These are phyloP conservation scores for Pseudognaphalium luteoalbum DNA, from an alignment of 129 eudicot species.

Conservation along the genomic window DNA sequence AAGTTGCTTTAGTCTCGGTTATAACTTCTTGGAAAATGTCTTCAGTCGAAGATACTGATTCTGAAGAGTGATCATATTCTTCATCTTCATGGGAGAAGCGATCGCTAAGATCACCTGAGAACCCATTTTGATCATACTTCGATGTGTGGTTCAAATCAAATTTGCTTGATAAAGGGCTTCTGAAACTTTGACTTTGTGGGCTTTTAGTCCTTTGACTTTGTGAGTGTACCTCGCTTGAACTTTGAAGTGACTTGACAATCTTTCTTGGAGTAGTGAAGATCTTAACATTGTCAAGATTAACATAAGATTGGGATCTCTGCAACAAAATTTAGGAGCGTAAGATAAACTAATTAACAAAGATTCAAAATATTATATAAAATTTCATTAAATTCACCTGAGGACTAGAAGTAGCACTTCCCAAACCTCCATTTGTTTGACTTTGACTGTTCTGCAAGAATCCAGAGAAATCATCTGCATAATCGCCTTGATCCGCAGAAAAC, in stretches of 20 bases:
- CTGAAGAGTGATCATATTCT: slow-evolving; percentile 37
- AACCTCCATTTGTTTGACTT: slow-evolving; percentile 28
- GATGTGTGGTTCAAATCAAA: slow-evolving; percentile 39
- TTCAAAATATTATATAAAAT: neutral
- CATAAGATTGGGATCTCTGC: slow-evolving; percentile 57
- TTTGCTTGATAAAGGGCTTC: slow-evolving; percentile 42
- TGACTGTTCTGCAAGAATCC: slow-evolving; percentile 47
- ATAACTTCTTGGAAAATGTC: slow-evolving; percentile 28
- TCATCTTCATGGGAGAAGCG: slow-evolving; percentile 14
- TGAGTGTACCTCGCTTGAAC: neutral
- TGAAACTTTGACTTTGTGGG: neutral
- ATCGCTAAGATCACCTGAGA: slow-evolving; percentile 20
- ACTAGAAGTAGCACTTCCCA: slow-evolving; percentile 59
- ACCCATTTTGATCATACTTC: slow-evolving; percentile 37
- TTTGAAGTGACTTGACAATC: slow-evolving; percentile 21
- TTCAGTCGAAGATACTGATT: slow-evolving; percentile 63
- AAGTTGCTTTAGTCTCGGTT: slow-evolving; percentile 18
- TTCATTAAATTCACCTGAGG: slow-evolving; percentile 53
- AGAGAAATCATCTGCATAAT: slow-evolving; percentile 43
- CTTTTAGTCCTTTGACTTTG: neutral
- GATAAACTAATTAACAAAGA: neutral
- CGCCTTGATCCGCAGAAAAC: slow-evolving; percentile 32
- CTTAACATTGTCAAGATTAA: slow-evolving; percentile 51
- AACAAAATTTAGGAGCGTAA: slow-evolving; percentile 15
- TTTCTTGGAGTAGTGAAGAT: slow-evolving; percentile 65